Conservation (phyloP, 2,329 filamentous ascomycete species). For the Phialophora tarda region DNA sequence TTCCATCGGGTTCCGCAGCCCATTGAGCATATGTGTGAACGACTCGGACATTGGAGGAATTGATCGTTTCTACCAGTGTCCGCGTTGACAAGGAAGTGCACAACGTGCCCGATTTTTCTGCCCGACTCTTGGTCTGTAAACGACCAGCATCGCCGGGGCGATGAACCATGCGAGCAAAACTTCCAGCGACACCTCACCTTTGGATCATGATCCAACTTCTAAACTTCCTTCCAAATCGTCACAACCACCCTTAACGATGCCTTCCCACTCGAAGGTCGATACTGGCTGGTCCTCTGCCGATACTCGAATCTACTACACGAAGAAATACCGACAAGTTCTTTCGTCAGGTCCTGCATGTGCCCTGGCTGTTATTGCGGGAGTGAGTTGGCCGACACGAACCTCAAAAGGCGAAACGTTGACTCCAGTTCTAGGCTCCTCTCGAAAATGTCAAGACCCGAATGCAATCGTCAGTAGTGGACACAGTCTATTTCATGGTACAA, state of each 20-base stretch:
- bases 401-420: conserved; percentile 26
- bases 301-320: conserved; percentile 51
- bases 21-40: conserved; percentile 33
- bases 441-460: conserved; percentile 58
- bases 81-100: not conserved
- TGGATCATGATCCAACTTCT: conserved; percentile 51
- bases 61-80: conserved; percentile 11
- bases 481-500: conserved; percentile 3
- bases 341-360: conserved; percentile 53
- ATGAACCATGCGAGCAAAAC: conserved; percentile 40
- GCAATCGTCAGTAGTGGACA: conserved; percentile 49
- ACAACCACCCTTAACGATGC: conserved; percentile 39
- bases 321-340: conserved; percentile 54
- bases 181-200: conserved; percentile 32
- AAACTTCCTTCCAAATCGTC: conserved; percentile 45
- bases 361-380: conserved; percentile 53
- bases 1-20: conserved; percentile 58
- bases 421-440: conserved; percentile 49
- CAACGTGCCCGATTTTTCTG: conserved; percentile 8
- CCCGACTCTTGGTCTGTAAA: conserved; percentile 8
- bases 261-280: conserved; percentile 27
- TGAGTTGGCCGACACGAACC: conserved; percentile 42
- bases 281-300: conserved; percentile 39
- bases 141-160: conserved; percentile 23
- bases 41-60: conserved; percentile 8